phyloP scores from a whole-genome alignment of 495 filamentous ascomycete genomes.

The Parathielavia hyrcaniae region DNA sequence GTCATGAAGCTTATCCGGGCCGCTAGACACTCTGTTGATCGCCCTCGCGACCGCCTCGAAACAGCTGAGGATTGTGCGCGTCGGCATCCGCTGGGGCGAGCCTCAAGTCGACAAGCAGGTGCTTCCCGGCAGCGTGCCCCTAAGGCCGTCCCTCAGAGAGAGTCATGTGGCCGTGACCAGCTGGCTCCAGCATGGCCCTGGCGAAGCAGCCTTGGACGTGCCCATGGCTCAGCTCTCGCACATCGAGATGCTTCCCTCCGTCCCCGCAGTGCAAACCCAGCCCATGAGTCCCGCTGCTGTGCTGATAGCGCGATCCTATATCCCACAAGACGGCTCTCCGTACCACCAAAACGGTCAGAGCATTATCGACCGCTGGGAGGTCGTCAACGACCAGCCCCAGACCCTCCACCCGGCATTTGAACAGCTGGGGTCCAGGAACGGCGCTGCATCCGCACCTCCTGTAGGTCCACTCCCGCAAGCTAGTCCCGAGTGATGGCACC shows the following conservation, averaged over 20 bases:
- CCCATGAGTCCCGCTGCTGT: conserved; percentile 54
- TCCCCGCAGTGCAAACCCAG: conserved; percentile 45
- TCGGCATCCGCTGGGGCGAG: conserved; percentile 49
- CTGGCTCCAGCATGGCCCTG: conserved; percentile 42
- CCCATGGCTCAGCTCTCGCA: conserved; percentile 57
- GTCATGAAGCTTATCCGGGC: background rate
- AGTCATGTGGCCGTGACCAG: conserved; percentile 47
- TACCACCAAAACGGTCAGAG: conserved; percentile 57
- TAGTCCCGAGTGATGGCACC: background rate
- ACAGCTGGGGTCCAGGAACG: conserved; percentile 59
- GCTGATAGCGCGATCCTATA: conserved; percentile 63
- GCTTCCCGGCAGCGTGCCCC: conserved; percentile 26
- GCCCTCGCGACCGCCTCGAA: conserved; percentile 60
- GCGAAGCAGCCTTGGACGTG: conserved; percentile 41
- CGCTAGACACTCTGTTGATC: conserved; percentile 53
- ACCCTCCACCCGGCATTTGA: conserved; percentile 66
- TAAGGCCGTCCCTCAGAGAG: conserved; percentile 43
- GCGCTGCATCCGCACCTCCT: conserved; percentile 37
- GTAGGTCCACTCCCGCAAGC: conserved; percentile 21
- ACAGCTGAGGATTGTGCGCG: conserved; percentile 58
- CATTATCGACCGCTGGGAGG: conserved; percentile 70
- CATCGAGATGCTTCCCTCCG: conserved; percentile 58
- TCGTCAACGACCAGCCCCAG: conserved; percentile 53
- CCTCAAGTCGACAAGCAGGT: conserved; percentile 38
- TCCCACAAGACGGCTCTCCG: conserved; percentile 46